Conservation (phyloP, 2,329 filamentous ascomycete species). For the Akanthomyces muscarius region DNA sequence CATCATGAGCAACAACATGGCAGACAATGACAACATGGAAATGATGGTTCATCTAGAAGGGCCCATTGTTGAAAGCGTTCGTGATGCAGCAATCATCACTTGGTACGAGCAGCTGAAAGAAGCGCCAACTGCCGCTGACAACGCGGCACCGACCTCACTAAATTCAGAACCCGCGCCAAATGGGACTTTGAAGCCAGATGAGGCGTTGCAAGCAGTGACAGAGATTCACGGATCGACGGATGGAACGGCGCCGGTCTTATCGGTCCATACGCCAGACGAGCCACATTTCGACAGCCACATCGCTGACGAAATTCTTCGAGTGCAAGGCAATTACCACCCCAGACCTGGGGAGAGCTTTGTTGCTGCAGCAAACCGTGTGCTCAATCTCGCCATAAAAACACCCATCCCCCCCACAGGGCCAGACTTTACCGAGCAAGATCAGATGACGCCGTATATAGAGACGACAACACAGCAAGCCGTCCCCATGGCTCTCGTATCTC, state of each 20-base stretch:
- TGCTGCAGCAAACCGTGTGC: slow-evolving; percentile 58
- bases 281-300: slow-evolving; percentile 63
- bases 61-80: slow-evolving; percentile 69
- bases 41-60: slow-evolving; percentile 77
- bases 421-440: slow-evolving; percentile 46
- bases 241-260: slow-evolving; percentile 17
- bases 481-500: slow-evolving; percentile 68
- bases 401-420: slow-evolving; percentile 50
- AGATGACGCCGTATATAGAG: slow-evolving; percentile 63
- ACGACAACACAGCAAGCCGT: slow-evolving; percentile 46
- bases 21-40: slow-evolving; percentile 75
- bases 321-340: slow-evolving; percentile 54
- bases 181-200: no score
- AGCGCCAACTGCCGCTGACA: neutral
- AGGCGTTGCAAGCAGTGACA: no score
- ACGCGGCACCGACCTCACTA: no score
- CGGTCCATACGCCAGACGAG: slow-evolving; percentile 54
- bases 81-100: slow-evolving; percentile 68
- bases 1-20: slow-evolving; percentile 74
- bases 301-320: slow-evolving; percentile 55
- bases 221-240: no score
- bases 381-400: slow-evolving; percentile 58
- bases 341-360: slow-evolving; percentile 48
- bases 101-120: slow-evolving; percentile 61
- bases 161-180: no score